phyloP scores from a whole-genome alignment of 305 asterid species.

The Solanum hybrid region DNA sequence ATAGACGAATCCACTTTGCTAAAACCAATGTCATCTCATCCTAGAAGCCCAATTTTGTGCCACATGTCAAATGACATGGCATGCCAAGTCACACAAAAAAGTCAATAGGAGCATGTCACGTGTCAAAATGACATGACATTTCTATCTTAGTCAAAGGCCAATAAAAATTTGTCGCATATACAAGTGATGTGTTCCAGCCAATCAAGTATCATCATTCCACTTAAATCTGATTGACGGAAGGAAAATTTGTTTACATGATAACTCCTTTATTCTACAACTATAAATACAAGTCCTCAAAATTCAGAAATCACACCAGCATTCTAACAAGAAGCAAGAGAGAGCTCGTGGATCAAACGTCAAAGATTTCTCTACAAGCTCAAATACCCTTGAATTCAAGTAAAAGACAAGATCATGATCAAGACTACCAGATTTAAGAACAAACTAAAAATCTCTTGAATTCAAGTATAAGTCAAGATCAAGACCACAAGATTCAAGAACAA shows the following conservation, averaged over 20 bases:
- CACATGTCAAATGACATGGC: not conserved
- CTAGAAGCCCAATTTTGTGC: not conserved
- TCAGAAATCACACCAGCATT: not conserved
- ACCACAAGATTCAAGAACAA: not conserved
- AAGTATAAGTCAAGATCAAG: not conserved
- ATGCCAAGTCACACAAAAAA: not conserved
- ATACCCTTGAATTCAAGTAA: not conserved
- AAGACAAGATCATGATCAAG: not conserved
- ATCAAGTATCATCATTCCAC: not conserved
- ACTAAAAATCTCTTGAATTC: not conserved
- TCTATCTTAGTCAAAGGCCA: not conserved
- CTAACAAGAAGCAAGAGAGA: not conserved
- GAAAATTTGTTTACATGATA: not conserved
- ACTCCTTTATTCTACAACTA: not conserved
- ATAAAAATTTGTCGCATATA: not conserved
- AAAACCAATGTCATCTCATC: not conserved
- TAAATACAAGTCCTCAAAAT: not conserved
- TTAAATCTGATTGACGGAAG: too few species aligned
- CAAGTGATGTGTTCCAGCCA: not conserved
- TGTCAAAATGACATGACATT: not conserved
- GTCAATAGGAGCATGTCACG: not conserved
- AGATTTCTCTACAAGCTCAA: not conserved
- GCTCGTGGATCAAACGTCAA: not conserved
- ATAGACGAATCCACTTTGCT: not conserved
- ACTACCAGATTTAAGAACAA: not conserved